Conservation (phyloP, 1,284 basidiomycete genomes). For the Porodaedalea pini region DNA sequence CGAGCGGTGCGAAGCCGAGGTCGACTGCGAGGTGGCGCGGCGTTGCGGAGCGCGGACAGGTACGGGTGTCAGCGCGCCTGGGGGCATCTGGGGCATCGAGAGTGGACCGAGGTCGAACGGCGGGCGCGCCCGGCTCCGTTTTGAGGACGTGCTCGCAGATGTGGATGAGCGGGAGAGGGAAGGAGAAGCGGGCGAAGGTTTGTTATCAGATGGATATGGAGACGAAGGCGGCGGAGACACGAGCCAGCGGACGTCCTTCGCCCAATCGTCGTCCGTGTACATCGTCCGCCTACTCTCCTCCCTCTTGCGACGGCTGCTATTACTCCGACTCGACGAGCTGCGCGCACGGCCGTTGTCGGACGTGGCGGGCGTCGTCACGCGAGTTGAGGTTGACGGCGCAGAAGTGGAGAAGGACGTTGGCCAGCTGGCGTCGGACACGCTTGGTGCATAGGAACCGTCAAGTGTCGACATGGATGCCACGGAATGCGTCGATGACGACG, state of each 20-base stretch:
- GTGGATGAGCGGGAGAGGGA: constrained; percentile 23
- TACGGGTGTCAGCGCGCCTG: not conserved
- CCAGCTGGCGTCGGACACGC: not conserved
- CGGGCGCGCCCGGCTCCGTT: not conserved
- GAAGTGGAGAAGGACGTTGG: constrained; percentile 11
- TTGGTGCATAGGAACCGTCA: constrained; percentile 14
- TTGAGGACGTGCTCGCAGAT: constrained; percentile 23
- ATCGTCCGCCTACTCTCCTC: not conserved
- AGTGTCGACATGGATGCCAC: constrained; percentile 16
- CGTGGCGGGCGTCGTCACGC: constrained; percentile 17
- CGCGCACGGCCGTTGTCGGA: not conserved
- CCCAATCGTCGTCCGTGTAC: constrained; percentile 25
- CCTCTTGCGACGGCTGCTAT: not conserved
- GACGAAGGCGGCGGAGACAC: constrained; percentile 34
- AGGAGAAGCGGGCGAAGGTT: constrained; percentile 23
- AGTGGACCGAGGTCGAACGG: not conserved
- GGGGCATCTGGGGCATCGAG: constrained; percentile 4
- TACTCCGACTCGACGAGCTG: not conserved
- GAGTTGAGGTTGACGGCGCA: constrained; percentile 19
- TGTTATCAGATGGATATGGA: constrained; percentile 22
- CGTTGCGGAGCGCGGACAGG: constrained; percentile 12
- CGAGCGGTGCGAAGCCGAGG: constrained; percentile 18
- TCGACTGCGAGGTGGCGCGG: constrained; percentile 24
- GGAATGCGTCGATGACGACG: constrained; percentile 5
- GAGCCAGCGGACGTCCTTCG: constrained; percentile 63